Conservation (phyloP, 768 basidiomycete species). For the Hebeloma cylindrosporum region DNA sequence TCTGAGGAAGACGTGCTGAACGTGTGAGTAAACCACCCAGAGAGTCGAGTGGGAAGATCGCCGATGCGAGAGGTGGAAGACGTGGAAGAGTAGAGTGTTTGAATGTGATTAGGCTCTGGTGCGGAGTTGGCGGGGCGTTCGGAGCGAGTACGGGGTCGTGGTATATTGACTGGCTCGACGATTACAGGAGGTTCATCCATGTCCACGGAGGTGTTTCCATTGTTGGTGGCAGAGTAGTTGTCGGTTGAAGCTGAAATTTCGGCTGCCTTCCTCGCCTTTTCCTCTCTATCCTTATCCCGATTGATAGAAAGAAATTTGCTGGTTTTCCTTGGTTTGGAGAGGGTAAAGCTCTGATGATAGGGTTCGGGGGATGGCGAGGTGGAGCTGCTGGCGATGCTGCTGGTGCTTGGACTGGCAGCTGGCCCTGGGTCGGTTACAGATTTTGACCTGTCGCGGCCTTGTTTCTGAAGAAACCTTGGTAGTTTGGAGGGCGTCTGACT, state of each 20-base stretch:
- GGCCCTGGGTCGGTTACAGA: constrained; percentile 41
- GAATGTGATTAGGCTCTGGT: constrained; percentile 12
- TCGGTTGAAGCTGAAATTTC: constrained; percentile 3
- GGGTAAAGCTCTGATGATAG: constrained; percentile 23
- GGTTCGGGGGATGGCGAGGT: constrained; percentile 27
- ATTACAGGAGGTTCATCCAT: constrained; percentile 63
- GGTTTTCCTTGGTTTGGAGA: constrained; percentile 28
- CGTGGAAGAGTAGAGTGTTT: constrained; percentile 45
- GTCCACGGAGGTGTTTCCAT: constrained; percentile 13
- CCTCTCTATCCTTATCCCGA: constrained; percentile 36
- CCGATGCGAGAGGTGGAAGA: constrained; percentile 53
- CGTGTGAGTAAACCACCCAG: constrained; percentile 80
- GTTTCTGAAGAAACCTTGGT: constrained; percentile 68
- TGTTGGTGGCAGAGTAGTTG: constrained; percentile 6
- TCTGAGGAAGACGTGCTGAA: constrained; percentile 73
- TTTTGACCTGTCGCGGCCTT: constrained; percentile 57
- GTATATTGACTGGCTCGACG: constrained; percentile 57
- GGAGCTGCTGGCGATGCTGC: constrained; percentile 35
- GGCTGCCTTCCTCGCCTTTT: constrained; percentile 24
- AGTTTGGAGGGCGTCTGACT: constrained; percentile 51
- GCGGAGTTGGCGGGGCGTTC: constrained; percentile 51
- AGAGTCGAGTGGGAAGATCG: constrained; percentile 73
- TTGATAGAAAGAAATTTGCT: constrained; percentile 38
- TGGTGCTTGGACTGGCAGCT: constrained; percentile 42
- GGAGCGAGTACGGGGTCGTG: constrained; percentile 54